Evolutionary conservation across 2,329 filamentous ascomycete species (phyloP).

Genomic region (Zasmidium cellare): DNA sequence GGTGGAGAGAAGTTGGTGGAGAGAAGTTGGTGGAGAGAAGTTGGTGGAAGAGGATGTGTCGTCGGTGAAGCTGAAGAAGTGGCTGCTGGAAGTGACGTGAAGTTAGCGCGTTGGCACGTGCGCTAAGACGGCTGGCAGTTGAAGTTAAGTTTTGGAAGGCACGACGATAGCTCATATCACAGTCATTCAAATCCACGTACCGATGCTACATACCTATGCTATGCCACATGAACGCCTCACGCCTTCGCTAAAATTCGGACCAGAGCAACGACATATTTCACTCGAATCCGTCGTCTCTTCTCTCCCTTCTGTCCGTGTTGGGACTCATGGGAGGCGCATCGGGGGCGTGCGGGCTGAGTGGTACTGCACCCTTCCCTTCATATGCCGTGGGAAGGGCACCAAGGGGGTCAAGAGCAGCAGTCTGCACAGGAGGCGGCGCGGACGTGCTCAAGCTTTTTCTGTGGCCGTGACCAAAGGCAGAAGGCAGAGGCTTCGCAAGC

Average conservation of each 20-base stretch:
- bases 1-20: background rate
- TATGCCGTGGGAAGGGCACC: conserved; percentile 32
- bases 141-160: background rate
- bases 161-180: background rate
- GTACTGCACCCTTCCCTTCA: conserved; percentile 13
- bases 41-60: background rate
- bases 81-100: background rate
- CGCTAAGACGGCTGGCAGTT: too few species aligned
- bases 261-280: conserved; percentile 13
- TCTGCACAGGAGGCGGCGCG: conserved; percentile 17
- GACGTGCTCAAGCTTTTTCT: conserved; percentile 45
- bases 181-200: background rate
- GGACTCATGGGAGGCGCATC: conserved; percentile 18
- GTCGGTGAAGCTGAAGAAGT: background rate
- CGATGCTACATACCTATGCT: conserved; percentile 8
- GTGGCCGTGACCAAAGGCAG: conserved; percentile 33
- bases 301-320: conserved; percentile 22
- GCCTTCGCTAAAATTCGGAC: conserved; percentile 19
- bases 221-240: conserved; percentile 11
- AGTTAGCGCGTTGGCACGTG: background rate
- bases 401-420: conserved; percentile 32
- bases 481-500: conserved; percentile 23
- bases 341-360: conserved; percentile 22
- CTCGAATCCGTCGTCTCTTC: conserved; percentile 35
- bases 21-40: background rate